These are phyloP conservation scores for Diaporthe citriasiana DNA, from an alignment of 2,329 filamentous ascomycete genomes.

Conservation along the genomic window DNA sequence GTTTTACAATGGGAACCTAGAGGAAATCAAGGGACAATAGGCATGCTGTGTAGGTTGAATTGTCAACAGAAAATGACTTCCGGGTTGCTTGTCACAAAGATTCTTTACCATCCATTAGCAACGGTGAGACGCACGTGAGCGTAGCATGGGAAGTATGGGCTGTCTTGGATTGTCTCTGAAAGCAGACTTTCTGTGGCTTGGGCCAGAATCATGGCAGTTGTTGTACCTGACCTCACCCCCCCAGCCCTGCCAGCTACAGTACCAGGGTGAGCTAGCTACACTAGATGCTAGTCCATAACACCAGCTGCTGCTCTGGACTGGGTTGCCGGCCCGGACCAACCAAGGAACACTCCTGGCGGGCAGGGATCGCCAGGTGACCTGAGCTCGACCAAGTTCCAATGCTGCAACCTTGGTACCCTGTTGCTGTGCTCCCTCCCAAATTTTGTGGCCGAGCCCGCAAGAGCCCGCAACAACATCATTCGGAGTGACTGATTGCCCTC, in stretches of 20 bases:
- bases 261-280: slow-evolving; percentile 11
- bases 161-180: slow-evolving; percentile 26
- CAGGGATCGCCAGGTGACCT: slow-evolving; percentile 28
- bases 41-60: no score
- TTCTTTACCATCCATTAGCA: background rate
- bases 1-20: background rate
- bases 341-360: background rate
- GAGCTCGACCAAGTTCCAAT: slow-evolving; percentile 30
- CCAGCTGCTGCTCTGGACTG: background rate
- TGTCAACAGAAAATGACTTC: no score
- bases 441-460: slow-evolving; percentile 42
- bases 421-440: slow-evolving; percentile 35
- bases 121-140: background rate
- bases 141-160: background rate
- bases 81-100: background rate
- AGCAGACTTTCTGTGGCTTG: background rate
- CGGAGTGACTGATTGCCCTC: slow-evolving; percentile 34
- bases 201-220: background rate
- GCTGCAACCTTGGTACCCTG: slow-evolving; percentile 32
- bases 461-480: slow-evolving; percentile 41
- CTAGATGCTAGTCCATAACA: background rate
- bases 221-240: background rate
- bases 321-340: background rate
- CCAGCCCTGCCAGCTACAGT: background rate
- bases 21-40: background rate